Base-by-base conservation (phyloP, 352 stramenopile species). In the Pythium insidiosum region DNA sequence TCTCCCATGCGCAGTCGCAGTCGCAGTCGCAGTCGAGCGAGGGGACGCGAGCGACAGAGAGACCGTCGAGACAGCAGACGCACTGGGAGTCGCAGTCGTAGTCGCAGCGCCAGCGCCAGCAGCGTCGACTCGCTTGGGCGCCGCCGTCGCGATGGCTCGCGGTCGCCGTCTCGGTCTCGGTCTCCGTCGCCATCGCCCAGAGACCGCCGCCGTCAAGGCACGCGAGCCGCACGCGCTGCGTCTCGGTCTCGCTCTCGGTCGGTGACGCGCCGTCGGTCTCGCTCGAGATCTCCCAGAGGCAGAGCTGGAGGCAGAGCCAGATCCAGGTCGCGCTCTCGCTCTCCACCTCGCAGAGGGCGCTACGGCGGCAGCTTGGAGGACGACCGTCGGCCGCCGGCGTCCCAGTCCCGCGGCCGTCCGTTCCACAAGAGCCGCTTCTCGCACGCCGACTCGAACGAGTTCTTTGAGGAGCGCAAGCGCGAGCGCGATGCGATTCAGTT, bases 391-490 rank as follows among this genome's bases (percentile, higher is more conserved):
- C 23, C 37, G 6, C 24, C 37, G n/a, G 12, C 36, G 19, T 53
- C 41, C n/a, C n/a, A n/a, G 28, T 33, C 28, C 11, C 24, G 35
- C 13, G 36, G 23, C 11, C 30, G 40, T 10, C 23, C 1, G 7
- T 54, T 50, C 31, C 47, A 56, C 23, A 50, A 50, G 40, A 53
- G 49, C 19, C 57, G 66, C 12, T 71, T 66, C 28, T 51, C 47
- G 6, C 63, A 65, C 19, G 52, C 59, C n/a, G 64, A 82, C 30
- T 59, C 59, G 2, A 69, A 87, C 21, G 62, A 64, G 5, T 88
- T 89, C 52, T 91, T 84, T 24, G 73, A 90, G 20, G 53, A 77
- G 48, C 71, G 81, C 48, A 87, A 86, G 47, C 63, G 53, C 29
- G 55, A 91, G 6, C 69, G 81, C 31, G 73, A 91, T 0, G 35